These are phyloP conservation scores for Candida coleopterorum DNA, from an alignment of 805 yeast genomes.

Conservation along the genomic window DNA sequence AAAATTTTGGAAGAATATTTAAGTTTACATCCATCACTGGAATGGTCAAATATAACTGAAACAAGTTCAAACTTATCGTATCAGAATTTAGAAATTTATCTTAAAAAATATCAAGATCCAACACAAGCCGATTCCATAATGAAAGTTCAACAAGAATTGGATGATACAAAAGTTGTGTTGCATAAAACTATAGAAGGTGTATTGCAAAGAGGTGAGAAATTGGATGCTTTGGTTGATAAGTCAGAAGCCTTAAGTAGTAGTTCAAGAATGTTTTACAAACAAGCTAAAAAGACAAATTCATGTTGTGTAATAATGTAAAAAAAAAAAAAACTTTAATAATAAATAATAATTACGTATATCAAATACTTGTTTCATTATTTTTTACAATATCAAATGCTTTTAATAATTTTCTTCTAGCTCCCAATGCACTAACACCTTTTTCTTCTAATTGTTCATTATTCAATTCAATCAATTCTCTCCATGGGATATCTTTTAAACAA, in stretches of 20 bases:
- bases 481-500: slow-evolving; percentile 64
- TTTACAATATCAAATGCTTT: slow-evolving; percentile 87
- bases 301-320: slow-evolving; percentile 75
- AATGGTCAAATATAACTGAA: slow-evolving; percentile 55
- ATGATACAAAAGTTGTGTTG: slow-evolving; percentile 92
- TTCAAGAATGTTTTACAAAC: slow-evolving; percentile 92
- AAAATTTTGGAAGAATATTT: slow-evolving; percentile 88
- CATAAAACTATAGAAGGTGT: slow-evolving; percentile 95
- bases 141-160: slow-evolving; percentile 97
- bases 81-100: slow-evolving; percentile 61
- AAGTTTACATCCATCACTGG: slow-evolving; percentile 67
- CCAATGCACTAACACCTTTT: slow-evolving; percentile 88
- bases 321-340: not conserved
- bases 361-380: slow-evolving; percentile 5
- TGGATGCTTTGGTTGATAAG: slow-evolving; percentile 91
- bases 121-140: slow-evolving; percentile 93
- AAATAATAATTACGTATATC: not conserved
- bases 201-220: slow-evolving; percentile 91
- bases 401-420: slow-evolving; percentile 89
- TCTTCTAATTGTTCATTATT: slow-evolving; percentile 65
- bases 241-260: slow-evolving; percentile 86
- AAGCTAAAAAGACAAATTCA: slow-evolving; percentile 87
- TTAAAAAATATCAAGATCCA: slow-evolving; percentile 91
- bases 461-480: slow-evolving; percentile 75
- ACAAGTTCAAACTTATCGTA: slow-evolving; percentile 44